A percentile compares a stretch with the other conserved stretches of the same genome.
Conservation (phyloP, 2,329 filamentous ascomycete species). For the Paracorniculantispora psalliotae region DNA sequence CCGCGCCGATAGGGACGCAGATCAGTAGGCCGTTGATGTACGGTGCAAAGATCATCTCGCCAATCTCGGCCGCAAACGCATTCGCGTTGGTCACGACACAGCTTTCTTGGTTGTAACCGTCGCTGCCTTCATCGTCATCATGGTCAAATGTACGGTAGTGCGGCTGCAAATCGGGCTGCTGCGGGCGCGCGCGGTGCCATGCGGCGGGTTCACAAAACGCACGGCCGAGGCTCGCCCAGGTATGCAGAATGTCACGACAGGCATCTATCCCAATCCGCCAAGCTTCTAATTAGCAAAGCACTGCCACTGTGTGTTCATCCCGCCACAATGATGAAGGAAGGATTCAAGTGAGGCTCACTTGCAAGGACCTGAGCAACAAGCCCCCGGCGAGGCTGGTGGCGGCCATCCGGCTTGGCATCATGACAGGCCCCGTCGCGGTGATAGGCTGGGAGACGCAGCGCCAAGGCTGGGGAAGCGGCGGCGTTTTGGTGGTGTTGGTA, state of each 20-base stretch:
- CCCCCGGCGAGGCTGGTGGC: neutral
- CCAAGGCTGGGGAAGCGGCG: neutral
- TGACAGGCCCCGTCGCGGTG: neutral
- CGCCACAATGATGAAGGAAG: too few species aligned
- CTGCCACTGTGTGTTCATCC: too few species aligned
- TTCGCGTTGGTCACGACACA: neutral
- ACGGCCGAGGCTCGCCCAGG: constrained; percentile 7
- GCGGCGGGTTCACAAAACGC: neutral
- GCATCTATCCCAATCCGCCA: neutral
- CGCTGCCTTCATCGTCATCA: neutral
- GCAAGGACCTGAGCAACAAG: constrained; percentile 8
- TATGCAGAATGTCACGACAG: constrained; percentile 3
- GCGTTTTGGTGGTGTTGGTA: neutral
- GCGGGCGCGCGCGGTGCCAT: neutral
- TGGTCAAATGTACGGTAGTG: constrained; percentile 6
- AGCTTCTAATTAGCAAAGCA: neutral
- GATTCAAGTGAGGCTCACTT: neutral
- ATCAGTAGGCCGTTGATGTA: constrained; percentile 63
- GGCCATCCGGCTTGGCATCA: neutral
- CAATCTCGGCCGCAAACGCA: neutral
- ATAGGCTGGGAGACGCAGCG: neutral
- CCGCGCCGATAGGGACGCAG: constrained; percentile 67
- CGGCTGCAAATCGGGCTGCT: neutral
- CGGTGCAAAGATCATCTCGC: constrained; percentile 26
- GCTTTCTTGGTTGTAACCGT: too few species aligned